Evolutionary conservation across 768 basidiomycete genomes (phyloP).

Genomic region (Rhodotorula babjevae): DNA sequence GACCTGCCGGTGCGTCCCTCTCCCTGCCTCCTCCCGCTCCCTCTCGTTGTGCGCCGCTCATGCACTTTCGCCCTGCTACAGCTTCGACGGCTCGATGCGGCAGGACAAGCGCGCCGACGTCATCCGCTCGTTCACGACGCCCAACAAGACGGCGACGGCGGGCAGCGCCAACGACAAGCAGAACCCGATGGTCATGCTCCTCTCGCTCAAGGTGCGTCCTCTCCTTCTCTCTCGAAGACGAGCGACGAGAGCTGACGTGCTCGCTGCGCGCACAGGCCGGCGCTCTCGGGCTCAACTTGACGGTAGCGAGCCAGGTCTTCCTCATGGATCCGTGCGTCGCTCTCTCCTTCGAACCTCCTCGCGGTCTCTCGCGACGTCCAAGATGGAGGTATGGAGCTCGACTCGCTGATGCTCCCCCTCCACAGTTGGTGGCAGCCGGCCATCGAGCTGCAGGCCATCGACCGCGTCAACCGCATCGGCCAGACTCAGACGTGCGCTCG

Average conservation of each 20-base stretch:
- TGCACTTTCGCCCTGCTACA: not conserved
- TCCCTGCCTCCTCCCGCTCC: not conserved
- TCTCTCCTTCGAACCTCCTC: no score
- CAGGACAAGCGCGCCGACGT: conserved; percentile 38
- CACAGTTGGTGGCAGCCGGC: conserved; percentile 41
- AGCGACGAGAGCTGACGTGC: not conserved
- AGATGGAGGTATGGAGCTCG: no score
- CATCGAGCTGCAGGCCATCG: conserved; percentile 42
- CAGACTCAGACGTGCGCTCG: conserved; percentile 34
- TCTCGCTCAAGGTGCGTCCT: conserved; percentile 37
- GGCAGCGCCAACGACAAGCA: conserved; percentile 20
- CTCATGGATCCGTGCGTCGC: conserved; percentile 41
- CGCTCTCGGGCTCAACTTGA: conserved; percentile 42
- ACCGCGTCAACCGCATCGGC: conserved; percentile 43
- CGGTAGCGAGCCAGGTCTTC: conserved; percentile 40
- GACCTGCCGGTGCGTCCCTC: conserved; percentile 27
- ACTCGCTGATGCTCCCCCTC: not conserved
- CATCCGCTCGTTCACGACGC: conserved; percentile 37
- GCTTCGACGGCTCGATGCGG: conserved; percentile 41
- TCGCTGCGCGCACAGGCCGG: conserved; percentile 17
- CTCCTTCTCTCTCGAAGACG: no score
- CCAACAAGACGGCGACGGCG: conserved; percentile 17
- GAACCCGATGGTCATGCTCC: conserved; percentile 41
- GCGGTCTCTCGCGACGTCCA: no score
- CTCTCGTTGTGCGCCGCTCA: not conserved